Percentiles rank a stretch among this genome's conserved stretches.
Evolutionary conservation across 2,329 filamentous ascomycete species (phyloP).

Genomic region (Diplodia mutila): DNA sequence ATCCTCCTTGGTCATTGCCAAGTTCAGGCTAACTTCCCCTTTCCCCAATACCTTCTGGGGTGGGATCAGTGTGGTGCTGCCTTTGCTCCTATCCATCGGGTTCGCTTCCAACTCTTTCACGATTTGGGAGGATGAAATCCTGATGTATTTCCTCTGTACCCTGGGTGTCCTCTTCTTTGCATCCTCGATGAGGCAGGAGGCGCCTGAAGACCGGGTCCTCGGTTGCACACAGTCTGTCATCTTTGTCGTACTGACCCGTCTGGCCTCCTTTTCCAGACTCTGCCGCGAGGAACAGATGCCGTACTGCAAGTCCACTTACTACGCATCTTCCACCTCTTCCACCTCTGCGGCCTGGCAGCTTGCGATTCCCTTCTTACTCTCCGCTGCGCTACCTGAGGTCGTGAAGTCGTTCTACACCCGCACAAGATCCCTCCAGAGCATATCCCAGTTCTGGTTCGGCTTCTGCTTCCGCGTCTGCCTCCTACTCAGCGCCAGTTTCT

Average conservation of each 20-base stretch:
- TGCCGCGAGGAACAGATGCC: conserved; percentile 99
- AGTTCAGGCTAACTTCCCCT: conserved; percentile 53
- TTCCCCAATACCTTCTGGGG: conserved; percentile 82
- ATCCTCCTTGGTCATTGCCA: conserved; percentile 47
- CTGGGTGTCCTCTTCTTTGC: conserved; percentile 79
- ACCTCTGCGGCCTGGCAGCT: conserved; percentile 93
- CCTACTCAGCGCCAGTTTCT: conserved; percentile 77
- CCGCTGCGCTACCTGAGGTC: conserved; percentile 71
- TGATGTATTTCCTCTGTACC: conserved; percentile 86
- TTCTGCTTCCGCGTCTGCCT: conserved; percentile 77
- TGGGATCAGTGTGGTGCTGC: conserved; percentile 81
- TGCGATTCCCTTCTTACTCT: conserved; percentile 74
- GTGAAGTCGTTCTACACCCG: conserved; percentile 78
- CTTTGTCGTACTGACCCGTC: conserved; percentile 76
- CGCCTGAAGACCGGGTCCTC: conserved; percentile 69
- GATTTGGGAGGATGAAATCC: conserved; percentile 96
- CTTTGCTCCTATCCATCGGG: conserved; percentile 83
- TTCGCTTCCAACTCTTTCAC: conserved; percentile 98
- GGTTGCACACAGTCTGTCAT: conserved; percentile 83
- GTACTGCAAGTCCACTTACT: conserved; percentile 93
- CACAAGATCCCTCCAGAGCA: conserved; percentile 86
- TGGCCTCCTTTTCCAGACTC: conserved; percentile 85
- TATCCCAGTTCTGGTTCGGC: conserved; percentile 82
- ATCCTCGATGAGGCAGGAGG: conserved; percentile 73
- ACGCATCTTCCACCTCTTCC: conserved; percentile 86